Base-by-base conservation (phyloP, 2,329 filamentous ascomycete species). In the Hypoxylon sp. region DNA sequence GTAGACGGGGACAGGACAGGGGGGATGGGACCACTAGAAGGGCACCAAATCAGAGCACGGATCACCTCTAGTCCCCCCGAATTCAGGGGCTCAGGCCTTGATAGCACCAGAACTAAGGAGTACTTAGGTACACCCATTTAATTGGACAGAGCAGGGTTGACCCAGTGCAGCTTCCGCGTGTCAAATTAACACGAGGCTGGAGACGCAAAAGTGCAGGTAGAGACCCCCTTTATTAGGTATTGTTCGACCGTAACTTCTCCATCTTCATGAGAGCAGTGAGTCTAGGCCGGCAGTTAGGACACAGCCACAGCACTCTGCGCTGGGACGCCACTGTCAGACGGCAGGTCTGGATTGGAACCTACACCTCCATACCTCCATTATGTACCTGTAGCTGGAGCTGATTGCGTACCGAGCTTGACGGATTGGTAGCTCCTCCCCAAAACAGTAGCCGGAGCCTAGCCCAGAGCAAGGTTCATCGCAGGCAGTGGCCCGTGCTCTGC, bases 171-270 rank as follows among this genome's bases (percentile, higher is more conserved):
- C 47, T 67, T 67, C 57, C 57, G 61, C 68, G 51, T 56, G 42
- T 44, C 37, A 70, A 70, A 70, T 68, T 70, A 70, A 70, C 65
- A 70, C 68, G 68, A 70, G 68, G 68, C 64, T 68, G 64, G 68
- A 65, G 52, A 62, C 60, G 44, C 53, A 50, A 67, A 66, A 58
- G 37, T 46, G 65, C 15, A 60, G 19, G 31, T 11, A 53, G 21
- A 55, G 52, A 65, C 53, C 48, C 29, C n/a, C 27, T 21, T 46
- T 32, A 47, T 44, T 15, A 19, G 50, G 17, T 19, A 42, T 52
- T 57, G 27, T 62, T 56, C 56, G 29, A 62, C 63, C 56, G 63
- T 58, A 48, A 62, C 57, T 62, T 57, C 57, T 24, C 46, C 52
- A 27, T 59, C 29, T 5, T 42, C 21, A 31, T 47, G 54, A 21